A percentile compares a stretch with the other conserved stretches of the same genome.
phyloP scores from a whole-genome alignment of 1,284 basidiomycete species.

The Leccinum fuscescens region DNA sequence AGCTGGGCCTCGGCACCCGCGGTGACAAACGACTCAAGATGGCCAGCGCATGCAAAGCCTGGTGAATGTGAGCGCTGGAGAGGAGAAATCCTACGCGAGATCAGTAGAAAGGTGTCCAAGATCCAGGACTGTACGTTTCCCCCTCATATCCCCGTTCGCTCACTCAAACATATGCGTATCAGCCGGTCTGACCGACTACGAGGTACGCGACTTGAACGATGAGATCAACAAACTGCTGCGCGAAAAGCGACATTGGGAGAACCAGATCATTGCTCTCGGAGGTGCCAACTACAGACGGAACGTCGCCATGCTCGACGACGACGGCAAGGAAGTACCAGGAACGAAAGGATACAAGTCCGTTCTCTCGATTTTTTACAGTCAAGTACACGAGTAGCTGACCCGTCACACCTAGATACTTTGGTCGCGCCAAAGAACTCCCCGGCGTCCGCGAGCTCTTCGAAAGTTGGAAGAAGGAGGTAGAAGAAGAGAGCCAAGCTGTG shows the following conservation, averaged over 20 bases:
- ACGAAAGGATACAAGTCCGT: slow-evolving; percentile 97
- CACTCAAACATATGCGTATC: neutral
- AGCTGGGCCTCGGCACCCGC: slow-evolving; percentile 86
- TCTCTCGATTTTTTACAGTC: no score
- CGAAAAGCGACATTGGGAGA: slow-evolving; percentile 97
- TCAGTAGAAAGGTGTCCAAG: slow-evolving; percentile 94
- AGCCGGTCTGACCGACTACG: slow-evolving; percentile 94
- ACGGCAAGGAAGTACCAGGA: slow-evolving; percentile 92
- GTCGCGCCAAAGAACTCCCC: slow-evolving; percentile 93
- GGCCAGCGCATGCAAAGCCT: slow-evolving; percentile 87
- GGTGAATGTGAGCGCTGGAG: slow-evolving; percentile 94
- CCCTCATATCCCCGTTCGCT: neutral
- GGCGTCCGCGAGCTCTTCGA: slow-evolving; percentile 94
- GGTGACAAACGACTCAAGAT: slow-evolving; percentile 84
- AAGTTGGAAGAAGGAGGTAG: slow-evolving; percentile 78
- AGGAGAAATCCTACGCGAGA: slow-evolving; percentile 92
- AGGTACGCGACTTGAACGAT: slow-evolving; percentile 88
- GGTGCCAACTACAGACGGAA: slow-evolving; percentile 96
- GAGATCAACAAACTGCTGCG: slow-evolving; percentile 96
- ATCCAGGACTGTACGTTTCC: slow-evolving; percentile 86
- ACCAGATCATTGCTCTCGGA: slow-evolving; percentile 91
- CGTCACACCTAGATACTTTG: slow-evolving; percentile 76
- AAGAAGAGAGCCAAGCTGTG: slow-evolving; percentile 77
- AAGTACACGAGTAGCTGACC: neutral
- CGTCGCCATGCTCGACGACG: slow-evolving; percentile 89